phyloP scores from a whole-genome alignment of 2,329 filamentous ascomycete species.

The Alternaria triticina region DNA sequence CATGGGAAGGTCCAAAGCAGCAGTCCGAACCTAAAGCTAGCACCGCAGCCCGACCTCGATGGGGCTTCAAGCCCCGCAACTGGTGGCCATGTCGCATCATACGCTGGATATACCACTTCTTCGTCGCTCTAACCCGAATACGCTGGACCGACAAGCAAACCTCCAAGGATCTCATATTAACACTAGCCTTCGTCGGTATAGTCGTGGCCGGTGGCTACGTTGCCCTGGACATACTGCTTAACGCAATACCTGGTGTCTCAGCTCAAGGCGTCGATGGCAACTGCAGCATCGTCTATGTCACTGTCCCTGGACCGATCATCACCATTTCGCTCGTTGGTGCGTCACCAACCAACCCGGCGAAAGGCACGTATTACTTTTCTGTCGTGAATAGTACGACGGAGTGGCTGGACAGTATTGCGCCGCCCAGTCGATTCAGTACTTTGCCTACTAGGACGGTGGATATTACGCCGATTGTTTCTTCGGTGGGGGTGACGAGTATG shows the following conservation, averaged over 20 bases:
- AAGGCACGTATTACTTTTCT: slow-evolving; percentile 44
- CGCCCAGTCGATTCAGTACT: slow-evolving; percentile 29
- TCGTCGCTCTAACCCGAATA: slow-evolving; percentile 14
- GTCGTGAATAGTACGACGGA: slow-evolving; percentile 41
- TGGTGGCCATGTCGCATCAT: slow-evolving; percentile 34
- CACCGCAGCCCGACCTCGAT: background rate
- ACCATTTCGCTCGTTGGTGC: slow-evolving; percentile 39
- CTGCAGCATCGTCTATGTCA: slow-evolving; percentile 44
- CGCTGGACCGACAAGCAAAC: slow-evolving; percentile 4
- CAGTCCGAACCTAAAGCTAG: background rate
- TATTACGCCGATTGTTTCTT: slow-evolving; percentile 4
- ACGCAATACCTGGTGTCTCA: slow-evolving; percentile 25
- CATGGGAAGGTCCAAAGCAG: background rate
- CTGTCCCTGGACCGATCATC: slow-evolving; percentile 41
- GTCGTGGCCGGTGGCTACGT: slow-evolving; percentile 24
- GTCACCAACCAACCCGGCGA: slow-evolving; percentile 29
- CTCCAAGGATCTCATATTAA: slow-evolving; percentile 22
- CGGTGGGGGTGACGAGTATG: background rate
- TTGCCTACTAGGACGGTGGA: slow-evolving; percentile 8
- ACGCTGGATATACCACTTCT: slow-evolving; percentile 16
- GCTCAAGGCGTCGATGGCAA: slow-evolving; percentile 32
- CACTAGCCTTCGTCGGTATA: slow-evolving; percentile 11
- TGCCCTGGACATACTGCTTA: slow-evolving; percentile 27
- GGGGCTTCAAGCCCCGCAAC: background rate
- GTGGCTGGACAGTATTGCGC: slow-evolving; percentile 39